Conservation (phyloP, 2,329 filamentous ascomycete species). For the Arachnomyces sp. region DNA sequence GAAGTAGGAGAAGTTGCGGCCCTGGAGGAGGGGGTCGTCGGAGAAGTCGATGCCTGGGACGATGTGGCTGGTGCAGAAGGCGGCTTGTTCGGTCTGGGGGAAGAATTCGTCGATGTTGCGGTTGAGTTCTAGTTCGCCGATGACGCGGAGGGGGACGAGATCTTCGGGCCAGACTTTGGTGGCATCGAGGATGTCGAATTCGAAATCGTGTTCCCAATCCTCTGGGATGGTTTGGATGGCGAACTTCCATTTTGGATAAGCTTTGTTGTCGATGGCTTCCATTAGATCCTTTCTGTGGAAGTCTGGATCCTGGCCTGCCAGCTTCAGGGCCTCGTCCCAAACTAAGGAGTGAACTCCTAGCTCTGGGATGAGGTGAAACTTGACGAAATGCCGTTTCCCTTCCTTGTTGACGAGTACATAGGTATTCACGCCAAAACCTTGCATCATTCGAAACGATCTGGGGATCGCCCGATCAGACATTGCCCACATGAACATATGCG, state of each 20-base stretch:
- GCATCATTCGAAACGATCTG: slow-evolving; percentile 73
- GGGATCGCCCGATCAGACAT: slow-evolving; percentile 69
- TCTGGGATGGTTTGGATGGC: slow-evolving; percentile 73
- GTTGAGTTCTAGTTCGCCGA: slow-evolving; percentile 73
- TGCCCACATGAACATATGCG: slow-evolving; percentile 72
- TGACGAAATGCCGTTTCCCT: slow-evolving; percentile 64
- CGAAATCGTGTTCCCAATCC: slow-evolving; percentile 63
- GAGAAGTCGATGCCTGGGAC: slow-evolving; percentile 71
- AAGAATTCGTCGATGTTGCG: slow-evolving; percentile 75
- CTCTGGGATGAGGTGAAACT: slow-evolving; percentile 68
- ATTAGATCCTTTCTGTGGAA: slow-evolving; percentile 72
- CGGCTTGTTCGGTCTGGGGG: slow-evolving; percentile 71
- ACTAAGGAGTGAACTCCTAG: slow-evolving; percentile 68
- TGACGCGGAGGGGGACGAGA: slow-evolving; percentile 62
- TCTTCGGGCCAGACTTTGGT: slow-evolving; percentile 85
- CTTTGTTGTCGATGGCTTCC: slow-evolving; percentile 63
- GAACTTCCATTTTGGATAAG: slow-evolving; percentile 70
- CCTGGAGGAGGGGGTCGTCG: slow-evolving; percentile 65
- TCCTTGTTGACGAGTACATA: slow-evolving; percentile 60
- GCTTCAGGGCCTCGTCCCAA: slow-evolving; percentile 69
- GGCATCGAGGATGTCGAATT: slow-evolving; percentile 76
- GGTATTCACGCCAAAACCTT: slow-evolving; percentile 77
- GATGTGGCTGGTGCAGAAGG: slow-evolving; percentile 72
- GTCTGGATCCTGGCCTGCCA: slow-evolving; percentile 66
- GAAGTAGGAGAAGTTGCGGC: slow-evolving; percentile 57